Percentiles rank a stretch among this genome's conserved stretches.
Conservation (phyloP, 163 green algal genomes). For the Scenedesmus sp. region DNA sequence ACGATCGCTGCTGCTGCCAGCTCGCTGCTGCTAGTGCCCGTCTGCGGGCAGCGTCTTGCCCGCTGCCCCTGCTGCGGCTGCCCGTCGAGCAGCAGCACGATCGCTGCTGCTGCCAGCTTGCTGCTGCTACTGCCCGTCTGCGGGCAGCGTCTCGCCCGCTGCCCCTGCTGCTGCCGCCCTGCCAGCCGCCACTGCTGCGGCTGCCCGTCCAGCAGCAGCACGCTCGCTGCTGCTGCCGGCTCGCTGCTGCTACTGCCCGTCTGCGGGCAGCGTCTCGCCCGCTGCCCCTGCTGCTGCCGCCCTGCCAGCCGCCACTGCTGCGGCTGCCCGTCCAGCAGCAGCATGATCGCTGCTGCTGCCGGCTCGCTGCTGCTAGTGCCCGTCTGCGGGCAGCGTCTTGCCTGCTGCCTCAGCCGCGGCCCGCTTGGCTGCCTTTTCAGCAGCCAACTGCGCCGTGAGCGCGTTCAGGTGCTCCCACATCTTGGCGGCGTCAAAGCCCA, state of each 20-base stretch:
- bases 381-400: neutral
- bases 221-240: neutral
- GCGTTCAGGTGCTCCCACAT: slow-evolving; percentile 64
- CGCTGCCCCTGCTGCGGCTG: slow-evolving; percentile 16
- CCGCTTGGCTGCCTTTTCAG: slow-evolving; percentile 29
- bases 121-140: too few relatives aligned
- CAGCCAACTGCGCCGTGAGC: slow-evolving; percentile 24
- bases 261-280: neutral
- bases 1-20: neutral
- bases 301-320: neutral
- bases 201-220: neutral
- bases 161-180: neutral
- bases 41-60: neutral
- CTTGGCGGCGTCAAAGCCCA: slow-evolving; percentile 62
- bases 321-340: too few relatives aligned
- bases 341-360: neutral
- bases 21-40: neutral
- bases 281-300: neutral
- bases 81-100: too few relatives aligned
- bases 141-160: too few relatives aligned
- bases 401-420: slow-evolving; percentile 23
- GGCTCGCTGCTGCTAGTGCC: neutral
- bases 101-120: too few relatives aligned
- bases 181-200: neutral
- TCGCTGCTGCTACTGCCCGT: neutral